Percentiles rank a stretch among this genome's conserved stretches.
phyloP scores from a whole-genome alignment of 2,329 filamentous ascomycete species.

The Monosporascus sp. region DNA sequence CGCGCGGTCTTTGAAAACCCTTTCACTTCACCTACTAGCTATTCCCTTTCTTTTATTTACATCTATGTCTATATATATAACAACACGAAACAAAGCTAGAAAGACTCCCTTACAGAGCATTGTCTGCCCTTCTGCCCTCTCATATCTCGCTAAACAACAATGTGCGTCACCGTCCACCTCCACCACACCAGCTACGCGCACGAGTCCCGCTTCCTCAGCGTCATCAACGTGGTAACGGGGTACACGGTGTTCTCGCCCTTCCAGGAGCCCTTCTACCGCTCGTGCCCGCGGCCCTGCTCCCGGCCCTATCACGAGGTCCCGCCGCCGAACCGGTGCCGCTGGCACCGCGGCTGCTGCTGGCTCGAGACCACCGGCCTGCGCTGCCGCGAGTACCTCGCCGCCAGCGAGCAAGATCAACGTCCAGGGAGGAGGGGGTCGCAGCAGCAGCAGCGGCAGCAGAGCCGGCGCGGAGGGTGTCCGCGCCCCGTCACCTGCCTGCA shows the following conservation, averaged over 20 bases:
- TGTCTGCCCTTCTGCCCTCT: background rate
- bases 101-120: background rate
- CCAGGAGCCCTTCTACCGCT: conserved; percentile 6
- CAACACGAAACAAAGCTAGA: background rate
- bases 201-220: conserved; percentile 10
- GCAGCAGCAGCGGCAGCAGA: too few relatives aligned
- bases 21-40: background rate
- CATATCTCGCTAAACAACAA: background rate
- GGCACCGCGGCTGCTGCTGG: conserved; percentile 11
- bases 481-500: conserved; percentile 11
- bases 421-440: too few relatives aligned
- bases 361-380: conserved; percentile 3
- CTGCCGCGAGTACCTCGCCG: background rate
- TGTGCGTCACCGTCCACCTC: conserved; percentile 11
- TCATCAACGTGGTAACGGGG: conserved; percentile 13
- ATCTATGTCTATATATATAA: background rate
- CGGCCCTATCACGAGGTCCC: conserved; percentile 1
- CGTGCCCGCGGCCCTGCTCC: conserved; percentile 2
- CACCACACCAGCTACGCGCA: conserved; percentile 12
- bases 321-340: conserved; percentile 3
- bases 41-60: background rate
- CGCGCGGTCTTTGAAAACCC: too few relatives aligned
- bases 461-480: background rate
- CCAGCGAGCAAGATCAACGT: too few relatives aligned
- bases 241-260: conserved; percentile 14